These are phyloP conservation scores for Peterozyma toletana DNA, from an alignment of 805 yeast species.

Conservation along the genomic window DNA sequence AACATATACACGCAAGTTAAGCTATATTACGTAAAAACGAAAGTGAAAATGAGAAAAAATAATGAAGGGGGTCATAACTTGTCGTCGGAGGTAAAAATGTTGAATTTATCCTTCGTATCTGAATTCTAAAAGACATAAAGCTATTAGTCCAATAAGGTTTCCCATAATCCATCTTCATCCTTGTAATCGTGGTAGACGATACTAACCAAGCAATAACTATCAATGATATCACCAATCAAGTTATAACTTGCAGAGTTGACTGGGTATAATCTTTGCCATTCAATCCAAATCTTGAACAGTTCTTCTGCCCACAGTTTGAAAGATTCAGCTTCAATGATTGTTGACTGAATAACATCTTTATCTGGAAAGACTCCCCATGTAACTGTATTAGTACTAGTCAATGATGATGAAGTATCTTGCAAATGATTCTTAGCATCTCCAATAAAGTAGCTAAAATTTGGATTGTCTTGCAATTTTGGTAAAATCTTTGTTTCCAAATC, in stretches of 20 bases:
- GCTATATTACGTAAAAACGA: no score
- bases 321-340: constrained; percentile 86
- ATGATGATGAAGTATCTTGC: constrained; percentile 41
- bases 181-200: constrained; percentile 80
- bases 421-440: constrained; percentile 58
- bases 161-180: constrained; percentile 74
- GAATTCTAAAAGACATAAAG: no score
- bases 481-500: constrained; percentile 57
- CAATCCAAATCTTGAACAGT: constrained; percentile 83
- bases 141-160: constrained; percentile 19
- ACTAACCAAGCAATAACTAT: constrained; percentile 70
- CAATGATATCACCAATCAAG: constrained; percentile 54
- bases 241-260: constrained; percentile 46
- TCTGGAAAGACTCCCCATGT: constrained; percentile 98
- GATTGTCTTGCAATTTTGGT: constrained; percentile 40
- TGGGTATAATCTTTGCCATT: constrained; percentile 83
- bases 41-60: no score
- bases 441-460: constrained; percentile 64
- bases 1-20: no score
- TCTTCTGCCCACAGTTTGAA: constrained; percentile 96
- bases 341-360: constrained; percentile 84
- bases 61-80: no score
- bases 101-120: no score
- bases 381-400: constrained; percentile 61
- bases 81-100: no score